Base-by-base conservation (phyloP, 176 grass and related monocot genomes). In the Chrysopogon serrulatus region DNA sequence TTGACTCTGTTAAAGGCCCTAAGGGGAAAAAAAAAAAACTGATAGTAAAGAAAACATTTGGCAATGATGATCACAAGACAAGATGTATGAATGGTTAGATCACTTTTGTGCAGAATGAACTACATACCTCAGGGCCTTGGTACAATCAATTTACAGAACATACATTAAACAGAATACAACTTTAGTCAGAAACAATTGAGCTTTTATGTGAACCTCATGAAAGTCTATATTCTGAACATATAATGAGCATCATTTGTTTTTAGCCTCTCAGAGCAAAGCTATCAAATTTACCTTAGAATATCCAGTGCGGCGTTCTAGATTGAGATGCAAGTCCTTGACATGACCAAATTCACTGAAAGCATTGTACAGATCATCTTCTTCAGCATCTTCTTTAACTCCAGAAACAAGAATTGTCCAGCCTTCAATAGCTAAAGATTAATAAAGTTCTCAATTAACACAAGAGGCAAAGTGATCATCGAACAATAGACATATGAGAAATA, bases 301-400 rank as follows among this genome's bases (percentile, higher is more conserved):
- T 82, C 90, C 86, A 82, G 86, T 91, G 73, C 32, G 86, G 39
- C 82, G 77, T 72, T 86, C 86, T 68, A 91, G 86, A 82, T 91
- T 91, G 15, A 88, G 49, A 88, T 91, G 90, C 71, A 91, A 82
- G 73, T 78, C 83, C 65, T 88, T 91, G 64, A 88, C 77, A 72
- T 73, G 71, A 68, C 86, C 90, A 85, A 79, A 91, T 67, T 91
- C 90, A 79, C 86, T 71, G 60, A 91, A 88, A 82, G 68, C 66
- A 47, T 91, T 71, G 12, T 91, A 71, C 56, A 91, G 47, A 79
- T 91, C 90, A 68, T 27, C 62, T 88, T 91, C 82, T 88, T 82
- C 86, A 0, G 32, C 86, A 10, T 91, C 90, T 36, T 91, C 90
- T 78, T 91, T 88, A 60, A 91, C 86, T 59, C 90, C 90, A 16